Evolutionary conservation across 2,329 filamentous ascomycete genomes (phyloP).

Genomic region (Tolypocladium cylindrosporum): DNA sequence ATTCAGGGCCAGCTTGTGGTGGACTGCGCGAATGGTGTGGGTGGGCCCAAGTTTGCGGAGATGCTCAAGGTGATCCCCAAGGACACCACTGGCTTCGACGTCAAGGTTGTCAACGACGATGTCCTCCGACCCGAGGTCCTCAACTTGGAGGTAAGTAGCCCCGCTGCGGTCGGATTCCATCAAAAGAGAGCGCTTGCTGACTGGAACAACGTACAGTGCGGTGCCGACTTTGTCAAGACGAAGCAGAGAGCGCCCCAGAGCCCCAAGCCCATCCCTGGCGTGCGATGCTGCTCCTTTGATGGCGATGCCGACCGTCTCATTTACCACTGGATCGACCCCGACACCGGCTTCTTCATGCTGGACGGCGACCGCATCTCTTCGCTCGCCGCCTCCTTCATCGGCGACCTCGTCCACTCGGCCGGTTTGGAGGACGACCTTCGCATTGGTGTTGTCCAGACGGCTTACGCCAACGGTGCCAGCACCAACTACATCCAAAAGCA

Average conservation of each 20-base stretch:
- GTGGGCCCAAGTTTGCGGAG: conserved; percentile 80
- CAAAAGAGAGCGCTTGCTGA: conserved; percentile 2
- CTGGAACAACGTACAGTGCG: conserved; percentile 47
- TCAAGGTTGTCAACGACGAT: conserved; percentile 87
- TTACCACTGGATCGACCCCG: conserved; percentile 83
- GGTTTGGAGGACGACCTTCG: conserved; percentile 72
- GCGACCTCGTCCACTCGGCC: conserved; percentile 72
- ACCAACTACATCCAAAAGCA: conserved; percentile 87
- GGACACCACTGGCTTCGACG: conserved; percentile 61
- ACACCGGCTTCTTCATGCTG: conserved; percentile 79
- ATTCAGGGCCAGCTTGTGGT: conserved; percentile 68
- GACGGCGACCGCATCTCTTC: conserved; percentile 96
- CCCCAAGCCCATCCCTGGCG: conserved; percentile 65
- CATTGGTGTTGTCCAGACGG: conserved; percentile 92
- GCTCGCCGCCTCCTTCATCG: conserved; percentile 86
- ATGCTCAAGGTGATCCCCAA: conserved; percentile 73
- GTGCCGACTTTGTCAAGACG: conserved; percentile 96
- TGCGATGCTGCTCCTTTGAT: conserved; percentile 83
- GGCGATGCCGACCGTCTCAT: conserved; percentile 93
- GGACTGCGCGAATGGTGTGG: conserved; percentile 94
- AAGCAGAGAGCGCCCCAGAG: conserved; percentile 81
- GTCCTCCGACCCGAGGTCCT: conserved; percentile 81
- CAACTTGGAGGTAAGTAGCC: conserved; percentile 65
- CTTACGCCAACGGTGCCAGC: conserved; percentile 92
- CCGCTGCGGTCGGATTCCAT: not conserved